Evolutionary conservation across 371 early-diverging fungal species (phyloP), one percentile per base, ranked within the genome.

Genomic region (Quaeritorhiza haematococci): DNA sequence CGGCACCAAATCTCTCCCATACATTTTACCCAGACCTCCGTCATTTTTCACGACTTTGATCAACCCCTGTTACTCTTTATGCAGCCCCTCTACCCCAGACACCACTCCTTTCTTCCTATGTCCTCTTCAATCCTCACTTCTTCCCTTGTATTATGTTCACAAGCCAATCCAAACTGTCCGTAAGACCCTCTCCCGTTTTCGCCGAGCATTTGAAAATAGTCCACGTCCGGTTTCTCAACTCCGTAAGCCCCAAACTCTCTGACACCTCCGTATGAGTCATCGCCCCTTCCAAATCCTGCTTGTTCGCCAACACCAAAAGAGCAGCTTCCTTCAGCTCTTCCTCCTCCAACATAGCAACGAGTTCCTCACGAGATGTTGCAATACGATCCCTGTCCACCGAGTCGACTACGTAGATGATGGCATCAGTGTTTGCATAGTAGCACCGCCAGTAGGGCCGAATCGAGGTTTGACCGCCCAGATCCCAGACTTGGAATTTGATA

Each of bases 371-470:
- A 44, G 88, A 80, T 30, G 89, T 89, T 53, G 82, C 79, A 54
- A 96, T 85, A 62, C 98, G 87, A 61, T 94, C 95, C 55, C 88
- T 79, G 77, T 97, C 98, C 58, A 84, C 83, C 43, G 89, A 88
- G 77, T 97, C 98, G 42, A 97, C 94, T 27, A 97, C 96, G 64
- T 93, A 97, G 57, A 97, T 94, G 57, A 97, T 89, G 30, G 95
- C 96, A 64, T 96, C 93, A 23, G 96, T 96, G 71, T 95, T 94
- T 64, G 93, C 90, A 77, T 94, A 97, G 72, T 86, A 87, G 72
- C 90, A 90, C 55, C 92, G 78, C 93, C 93, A 92, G 69, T 90
- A 91, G 0, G 90, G 87, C 45, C 83, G 62, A 49, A 82, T 79
- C 38, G 72, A 73, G 29, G 78, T 76, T 71, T 89, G 88, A 62